These are phyloP conservation scores for Dipodascus albidus DNA, from an alignment of 805 yeast genomes.

Conservation along the genomic window DNA sequence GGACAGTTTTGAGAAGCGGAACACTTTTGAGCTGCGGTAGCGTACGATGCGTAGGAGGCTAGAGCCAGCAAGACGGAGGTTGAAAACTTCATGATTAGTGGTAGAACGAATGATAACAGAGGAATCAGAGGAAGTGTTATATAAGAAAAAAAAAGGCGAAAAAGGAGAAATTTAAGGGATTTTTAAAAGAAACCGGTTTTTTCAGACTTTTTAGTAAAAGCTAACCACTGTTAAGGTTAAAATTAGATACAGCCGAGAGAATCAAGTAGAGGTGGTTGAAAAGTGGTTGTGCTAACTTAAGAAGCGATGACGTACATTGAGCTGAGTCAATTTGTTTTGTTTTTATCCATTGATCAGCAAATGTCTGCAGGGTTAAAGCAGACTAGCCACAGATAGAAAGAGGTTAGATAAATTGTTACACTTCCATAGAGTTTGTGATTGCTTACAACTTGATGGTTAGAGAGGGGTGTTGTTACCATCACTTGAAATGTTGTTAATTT, in stretches of 20 bases:
- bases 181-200: neutral
- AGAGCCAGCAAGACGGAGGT: neutral
- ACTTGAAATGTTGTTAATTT: too few species aligned
- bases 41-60: neutral
- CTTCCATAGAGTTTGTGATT: too few species aligned
- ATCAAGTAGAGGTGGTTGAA: too few species aligned
- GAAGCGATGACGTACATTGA: neutral
- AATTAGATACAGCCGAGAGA: neutral
- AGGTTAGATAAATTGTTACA: too few species aligned
- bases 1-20: slow-evolving; percentile 43
- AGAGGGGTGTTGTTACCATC: too few species aligned
- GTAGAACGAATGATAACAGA: neutral
- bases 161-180: neutral
- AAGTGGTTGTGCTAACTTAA: neutral
- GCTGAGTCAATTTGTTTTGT: too few species aligned
- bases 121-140: neutral
- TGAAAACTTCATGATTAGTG: neutral
- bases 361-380: too few species aligned
- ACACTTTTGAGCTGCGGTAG: neutral
- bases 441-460: too few species aligned
- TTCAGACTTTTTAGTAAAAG: too few species aligned
- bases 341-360: too few species aligned
- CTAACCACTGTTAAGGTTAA: neutral
- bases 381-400: neutral
- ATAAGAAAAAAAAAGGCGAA: neutral